phyloP scores from a whole-genome alignment of 2,329 filamentous ascomycete species.

The Fusarium buharicum region DNA sequence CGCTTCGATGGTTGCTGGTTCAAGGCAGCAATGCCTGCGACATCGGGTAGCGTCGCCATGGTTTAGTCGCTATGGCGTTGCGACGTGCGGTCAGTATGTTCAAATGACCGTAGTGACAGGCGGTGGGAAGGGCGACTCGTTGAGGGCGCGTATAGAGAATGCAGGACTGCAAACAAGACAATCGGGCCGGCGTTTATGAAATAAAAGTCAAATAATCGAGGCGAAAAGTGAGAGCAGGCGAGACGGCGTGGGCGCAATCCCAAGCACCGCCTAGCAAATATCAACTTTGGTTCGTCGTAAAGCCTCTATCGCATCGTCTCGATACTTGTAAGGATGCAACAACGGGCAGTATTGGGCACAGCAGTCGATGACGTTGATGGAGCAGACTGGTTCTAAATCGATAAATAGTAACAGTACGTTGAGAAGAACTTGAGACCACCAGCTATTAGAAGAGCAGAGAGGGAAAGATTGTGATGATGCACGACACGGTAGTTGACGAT shows the following conservation, averaged over 20 bases:
- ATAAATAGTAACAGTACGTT: conserved; percentile 21
- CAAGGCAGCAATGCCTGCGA: conserved; percentile 43
- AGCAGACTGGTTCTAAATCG: conserved; percentile 9
- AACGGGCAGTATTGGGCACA: conserved; percentile 32
- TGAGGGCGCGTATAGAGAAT: conserved; percentile 12
- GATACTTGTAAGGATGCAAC: conserved; percentile 34
- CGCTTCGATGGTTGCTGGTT: conserved; percentile 50
- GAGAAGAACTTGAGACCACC: conserved; percentile 4
- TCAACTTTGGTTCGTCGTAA: conserved; percentile 36
- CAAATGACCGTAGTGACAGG: conserved; percentile 11
- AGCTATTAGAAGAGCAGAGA: conserved; percentile 16
- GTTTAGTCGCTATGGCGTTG: conserved; percentile 20
- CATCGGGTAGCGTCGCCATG: conserved; percentile 52
- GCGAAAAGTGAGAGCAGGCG: conserved; percentile 27
- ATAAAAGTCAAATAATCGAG: background rate
- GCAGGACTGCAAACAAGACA: conserved; percentile 14
- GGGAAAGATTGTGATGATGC: conserved; percentile 25
- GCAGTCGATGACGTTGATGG: conserved; percentile 27
- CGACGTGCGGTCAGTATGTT: conserved; percentile 9
- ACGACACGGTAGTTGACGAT: conserved; percentile 35
- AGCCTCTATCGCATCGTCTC: conserved; percentile 46
- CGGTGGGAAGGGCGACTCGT: conserved; percentile 10
- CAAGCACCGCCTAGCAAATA: conserved; percentile 42
- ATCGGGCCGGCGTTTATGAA: conserved; percentile 7
- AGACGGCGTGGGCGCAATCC: conserved; percentile 39